These are phyloP conservation scores for Mollisiaceae sp. DNA, from an alignment of 2,329 filamentous ascomycete species.

Conservation along the genomic window DNA sequence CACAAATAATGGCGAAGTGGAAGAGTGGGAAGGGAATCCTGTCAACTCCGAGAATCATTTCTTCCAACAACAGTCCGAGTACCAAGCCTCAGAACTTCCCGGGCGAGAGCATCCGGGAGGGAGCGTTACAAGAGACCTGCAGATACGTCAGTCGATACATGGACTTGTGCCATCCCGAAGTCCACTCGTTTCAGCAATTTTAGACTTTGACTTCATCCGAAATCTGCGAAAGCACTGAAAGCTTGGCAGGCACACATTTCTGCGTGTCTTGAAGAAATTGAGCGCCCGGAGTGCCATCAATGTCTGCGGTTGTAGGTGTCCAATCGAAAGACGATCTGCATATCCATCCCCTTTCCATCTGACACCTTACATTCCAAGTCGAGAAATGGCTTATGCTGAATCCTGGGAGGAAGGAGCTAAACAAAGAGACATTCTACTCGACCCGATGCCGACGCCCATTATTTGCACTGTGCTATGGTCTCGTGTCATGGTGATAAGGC, in stretches of 20 bases:
- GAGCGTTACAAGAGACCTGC: not conserved
- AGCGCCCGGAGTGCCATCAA: not conserved
- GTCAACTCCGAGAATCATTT: not conserved
- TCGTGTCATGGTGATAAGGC: not conserved
- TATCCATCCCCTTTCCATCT: conserved; percentile 2
- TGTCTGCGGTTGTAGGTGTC: not conserved
- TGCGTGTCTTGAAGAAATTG: not conserved
- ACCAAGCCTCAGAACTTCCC: not conserved
- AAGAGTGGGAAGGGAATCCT: not conserved
- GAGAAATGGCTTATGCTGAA: not conserved
- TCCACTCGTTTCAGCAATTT: conserved; percentile 12
- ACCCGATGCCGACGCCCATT: not conserved
- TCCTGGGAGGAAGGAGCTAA: not conserved
- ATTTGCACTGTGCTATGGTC: not conserved
- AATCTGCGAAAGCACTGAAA: not conserved
- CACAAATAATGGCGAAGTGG: not conserved
- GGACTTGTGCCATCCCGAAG: not conserved
- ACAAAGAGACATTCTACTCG: not conserved
- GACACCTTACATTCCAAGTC: not conserved
- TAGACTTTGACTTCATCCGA: conserved; percentile 9
- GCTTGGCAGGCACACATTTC: not conserved
- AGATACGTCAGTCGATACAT: conserved; percentile 1
- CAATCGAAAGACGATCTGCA: not conserved
- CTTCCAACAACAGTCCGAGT: not conserved
- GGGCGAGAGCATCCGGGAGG: not conserved